Evolutionary conservation across 345 rosid genomes (phyloP), one percentile per base, ranked within the genome.

Genomic region (Dipteronia sinensis): DNA sequence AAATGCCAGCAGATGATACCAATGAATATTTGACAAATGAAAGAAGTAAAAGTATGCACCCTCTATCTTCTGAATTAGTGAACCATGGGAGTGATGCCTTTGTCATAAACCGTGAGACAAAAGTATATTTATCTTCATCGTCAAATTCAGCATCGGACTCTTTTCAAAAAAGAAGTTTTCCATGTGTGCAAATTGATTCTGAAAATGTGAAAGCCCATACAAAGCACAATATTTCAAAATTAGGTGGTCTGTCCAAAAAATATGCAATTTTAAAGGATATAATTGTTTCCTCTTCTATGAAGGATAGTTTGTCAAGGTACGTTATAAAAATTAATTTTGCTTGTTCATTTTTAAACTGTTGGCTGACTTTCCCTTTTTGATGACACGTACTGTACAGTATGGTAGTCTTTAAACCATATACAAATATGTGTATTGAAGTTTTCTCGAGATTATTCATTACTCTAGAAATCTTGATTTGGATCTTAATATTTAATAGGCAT

Each of bases 221-320:
- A 56, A 85, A 62, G 71, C 73, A 65, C 80, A 87, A 83, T 71
- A 74, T 78, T 56, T 55, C 83, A 61, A 90, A 85, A 80, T 51
- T 95, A 80, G 98, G 97, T 78, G 98, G 98, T 78, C 90, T 95
- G 51, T 70, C 83, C 65, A 85, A 86, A 77, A 98, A 95, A 82
- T 90, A 88, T 74, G 81, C 82, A 55, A 76, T 81, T 74, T 72
- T 95, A 84, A 89, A 77, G 82, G 92, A 93, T 61, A 90, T 90
- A 79, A 80, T 95, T 72, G 77, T 72, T 71, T 86, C 90, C 62
- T 84, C 93, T 12, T 77, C 89, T 19, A 58, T 71, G 71, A 86
- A 86, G 84, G 85, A 82, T 67, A 66, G 84, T 69, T 77, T 91
- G 80, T 87, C 92, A 34, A 88, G 98, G 98, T 95, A 89, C 51